Percentiles rank a stretch among this genome's conserved stretches.
phyloP scores from a whole-genome alignment of 2,329 filamentous ascomycete species.

The Colletotrichum navitas region DNA sequence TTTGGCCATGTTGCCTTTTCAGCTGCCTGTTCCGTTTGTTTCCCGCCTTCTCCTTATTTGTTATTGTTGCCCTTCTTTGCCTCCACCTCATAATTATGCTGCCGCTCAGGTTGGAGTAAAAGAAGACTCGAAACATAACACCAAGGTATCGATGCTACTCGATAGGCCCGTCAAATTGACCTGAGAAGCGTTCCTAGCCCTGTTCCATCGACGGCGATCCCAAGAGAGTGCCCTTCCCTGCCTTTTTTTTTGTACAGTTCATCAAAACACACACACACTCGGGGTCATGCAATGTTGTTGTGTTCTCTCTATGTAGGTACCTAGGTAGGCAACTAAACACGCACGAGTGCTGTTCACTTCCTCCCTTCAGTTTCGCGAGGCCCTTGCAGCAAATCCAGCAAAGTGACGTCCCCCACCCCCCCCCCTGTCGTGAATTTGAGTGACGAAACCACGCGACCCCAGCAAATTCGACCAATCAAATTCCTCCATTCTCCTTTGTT shows the following conservation, averaged over 20 bases:
- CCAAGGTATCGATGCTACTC: too few relatives aligned
- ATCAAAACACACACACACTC: background rate
- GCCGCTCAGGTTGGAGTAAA: slow-evolving; percentile 1
- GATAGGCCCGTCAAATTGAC: background rate
- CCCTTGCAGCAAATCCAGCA: slow-evolving; percentile 32
- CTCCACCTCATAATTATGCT: background rate
- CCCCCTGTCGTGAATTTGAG: slow-evolving; percentile 17
- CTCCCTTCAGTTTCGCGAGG: slow-evolving; percentile 4
- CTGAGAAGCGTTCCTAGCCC: background rate
- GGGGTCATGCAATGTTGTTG: background rate
- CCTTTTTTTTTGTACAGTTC: background rate
- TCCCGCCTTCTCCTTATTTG: background rate
- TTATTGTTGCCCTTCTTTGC: background rate
- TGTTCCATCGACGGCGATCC: slow-evolving; percentile 4
- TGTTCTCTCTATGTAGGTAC: background rate
- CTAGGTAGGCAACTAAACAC: background rate
- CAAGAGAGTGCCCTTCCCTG: background rate
- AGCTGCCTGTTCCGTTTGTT: background rate
- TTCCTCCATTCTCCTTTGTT: background rate
- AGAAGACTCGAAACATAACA: background rate
- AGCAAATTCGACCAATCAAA: slow-evolving; percentile 11
- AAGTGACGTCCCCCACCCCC: slow-evolving; percentile 42
- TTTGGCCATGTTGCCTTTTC: background rate
- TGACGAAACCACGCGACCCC: slow-evolving; percentile 17
- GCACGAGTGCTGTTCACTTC: background rate